Base-by-base conservation (phyloP, 371 early-diverging fungal species). In the Circinella umbellata region DNA sequence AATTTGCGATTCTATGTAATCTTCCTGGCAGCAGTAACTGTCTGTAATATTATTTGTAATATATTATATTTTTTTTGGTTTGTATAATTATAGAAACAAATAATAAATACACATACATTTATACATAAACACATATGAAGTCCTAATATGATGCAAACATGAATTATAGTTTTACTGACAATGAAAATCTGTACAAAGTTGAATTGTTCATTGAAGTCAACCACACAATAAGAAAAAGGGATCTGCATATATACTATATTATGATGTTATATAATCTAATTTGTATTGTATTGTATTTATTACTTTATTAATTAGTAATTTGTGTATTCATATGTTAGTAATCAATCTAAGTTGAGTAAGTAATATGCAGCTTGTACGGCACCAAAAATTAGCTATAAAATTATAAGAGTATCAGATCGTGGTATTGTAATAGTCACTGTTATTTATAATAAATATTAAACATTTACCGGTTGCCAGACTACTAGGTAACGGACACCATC, bases 401-500 rank as follows among this genome's bases (percentile, higher is more conserved):
- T 17, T 5, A 57, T 27, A n/a, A 34, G n/a, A 57, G 5, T 27
- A 15, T 51, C 27, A 27, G 27, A 27, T 27, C 27, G 2, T 27
- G 27, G 27, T 27, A 0, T 1, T 27, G 1, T 27, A 27, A 27
- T 27, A 2, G 0, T 27, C 27, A 27, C 27, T 27, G 27, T 27
- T 27, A 27, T 27, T 27, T 27, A 27, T 27, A 27, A 27, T 27
- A 27, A 27, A 27, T 27, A 11, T 42, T 42, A 0, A 42, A 18
- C 84, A 18, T 88, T 27, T 78, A 91, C 88, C 17, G 93, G 93
- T 73, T 92, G 91, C 93, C 93, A 94, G 18, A 93, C 94, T 35
- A 94, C 82, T 65, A 95, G 76, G 71, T 92, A 94, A 61, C 95
- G 86, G 18, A 94, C 83, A 38, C 90, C 91, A 80, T 95, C 95